A percentile compares a stretch with the other conserved stretches of the same genome.
These are phyloP conservation scores for Psilocybe cyanescens DNA, from an alignment of 768 basidiomycete species.

Conservation along the genomic window DNA sequence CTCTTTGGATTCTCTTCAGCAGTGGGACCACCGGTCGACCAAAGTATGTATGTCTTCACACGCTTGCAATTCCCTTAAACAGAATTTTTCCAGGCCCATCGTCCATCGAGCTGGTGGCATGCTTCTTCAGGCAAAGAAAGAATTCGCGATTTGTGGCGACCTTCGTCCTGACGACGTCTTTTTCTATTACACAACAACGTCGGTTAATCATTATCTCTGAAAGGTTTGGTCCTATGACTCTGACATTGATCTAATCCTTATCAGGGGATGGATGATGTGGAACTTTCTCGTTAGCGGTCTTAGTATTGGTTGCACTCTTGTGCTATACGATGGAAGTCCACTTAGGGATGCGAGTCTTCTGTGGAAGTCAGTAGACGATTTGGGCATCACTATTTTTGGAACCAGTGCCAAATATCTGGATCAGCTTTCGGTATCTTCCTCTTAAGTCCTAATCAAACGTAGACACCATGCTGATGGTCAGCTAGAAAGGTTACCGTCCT, in stretches of 20 bases:
- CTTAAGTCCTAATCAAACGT: conserved; percentile 3
- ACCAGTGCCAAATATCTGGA: conserved; percentile 87
- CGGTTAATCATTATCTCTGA: conserved; percentile 27
- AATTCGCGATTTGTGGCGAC: conserved; percentile 71
- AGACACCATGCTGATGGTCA: conserved; percentile 15
- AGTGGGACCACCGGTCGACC: conserved; percentile 82
- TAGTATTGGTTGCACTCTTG: conserved; percentile 67
- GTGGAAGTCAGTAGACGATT: conserved; percentile 70
- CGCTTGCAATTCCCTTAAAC: conserved; percentile 9
- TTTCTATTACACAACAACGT: conserved; percentile 86
- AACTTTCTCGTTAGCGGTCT: conserved; percentile 78
- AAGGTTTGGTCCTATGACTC: conserved; percentile 8
- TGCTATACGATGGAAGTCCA: conserved; percentile 84
- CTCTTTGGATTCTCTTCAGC: conserved; percentile 88
- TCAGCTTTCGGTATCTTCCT: conserved; percentile 62
- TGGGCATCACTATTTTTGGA: conserved; percentile 79
- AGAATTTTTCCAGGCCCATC: conserved; percentile 56
- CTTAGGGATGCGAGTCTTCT: conserved; percentile 65
- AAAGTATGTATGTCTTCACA: conserved; percentile 46
- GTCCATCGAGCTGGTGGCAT: conserved; percentile 82
- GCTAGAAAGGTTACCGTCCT: conserved; percentile 71
- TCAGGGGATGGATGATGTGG: conserved; percentile 92
- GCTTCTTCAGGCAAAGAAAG: conserved; percentile 74
- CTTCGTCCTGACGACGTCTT: conserved; percentile 70
- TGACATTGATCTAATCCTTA: conserved; percentile 16